Base-by-base conservation (phyloP, 345 rosid species). In the Arabidopsis arenosa region DNA sequence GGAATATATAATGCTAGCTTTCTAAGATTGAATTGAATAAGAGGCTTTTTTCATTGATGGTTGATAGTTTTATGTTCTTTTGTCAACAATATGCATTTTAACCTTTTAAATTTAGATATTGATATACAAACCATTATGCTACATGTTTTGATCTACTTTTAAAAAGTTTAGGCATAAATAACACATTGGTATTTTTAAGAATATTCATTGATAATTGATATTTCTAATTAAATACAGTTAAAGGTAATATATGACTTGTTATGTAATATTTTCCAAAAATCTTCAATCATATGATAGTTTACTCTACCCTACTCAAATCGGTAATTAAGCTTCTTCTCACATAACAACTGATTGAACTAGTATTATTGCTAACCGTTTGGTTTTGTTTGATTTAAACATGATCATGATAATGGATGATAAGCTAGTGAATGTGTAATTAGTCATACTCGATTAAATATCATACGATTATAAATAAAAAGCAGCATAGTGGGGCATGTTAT, bases 401-500 rank as follows among this genome's bases (percentile, higher is more conserved):
- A 55, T 64, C 2, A 52, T 63, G 7, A 53, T 74, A 66, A 45
- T 45, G 66, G 59, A 57, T 66, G 66, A n/a, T 73, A 51, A 56
- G 57, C 65, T 74, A 65, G 65, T 13, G 72, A 74, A 66, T 56
- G 49, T 36, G 56, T 53, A 63, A 55, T 3, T 43, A 13, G 53
- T 28, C 61, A 56, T 56, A 15, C 26, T 52, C 44, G 56, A 54
- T 64, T 44, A 57, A 66, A 47, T 47, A 74, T 57, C 14, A 36
- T 6, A 26, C 18, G 36, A 47, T 56, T 45, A 37, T 44, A 18
- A 1, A 36, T 12, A 14, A 7, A 48, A 40, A 59, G 30, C 13
- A 9, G 33, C 78, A 30, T 57, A 57, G 66, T 57, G 43, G 52
- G 66, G 51, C 21, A 66, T 47, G 43, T 36, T 74, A 35, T 54